Evolutionary conservation across 495 filamentous ascomycete species (phyloP).

Genomic region (Bryoglossum gracile): DNA sequence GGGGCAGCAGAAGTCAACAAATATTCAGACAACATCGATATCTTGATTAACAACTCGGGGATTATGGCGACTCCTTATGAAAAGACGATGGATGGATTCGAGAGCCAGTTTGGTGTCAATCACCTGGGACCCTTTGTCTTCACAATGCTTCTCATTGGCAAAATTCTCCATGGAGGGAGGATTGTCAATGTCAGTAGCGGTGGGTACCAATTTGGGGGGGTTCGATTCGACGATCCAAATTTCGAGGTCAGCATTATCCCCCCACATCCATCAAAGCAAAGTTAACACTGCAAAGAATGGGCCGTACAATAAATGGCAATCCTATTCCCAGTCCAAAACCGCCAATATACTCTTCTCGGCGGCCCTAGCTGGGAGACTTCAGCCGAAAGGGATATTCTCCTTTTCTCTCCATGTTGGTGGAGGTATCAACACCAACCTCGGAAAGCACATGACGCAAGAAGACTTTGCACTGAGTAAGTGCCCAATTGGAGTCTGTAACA

Average conservation of each 20-base stretch:
- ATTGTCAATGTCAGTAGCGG: slow-evolving; percentile 3
- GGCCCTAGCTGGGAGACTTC: slow-evolving; percentile 29
- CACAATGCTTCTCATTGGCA: slow-evolving; percentile 30
- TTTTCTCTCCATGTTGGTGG: neutral
- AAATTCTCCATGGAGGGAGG: slow-evolving; percentile 25
- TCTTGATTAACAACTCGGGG: slow-evolving; percentile 18
- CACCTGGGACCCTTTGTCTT: slow-evolving; percentile 42
- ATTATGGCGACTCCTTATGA: slow-evolving; percentile 16
- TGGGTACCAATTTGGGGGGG: neutral
- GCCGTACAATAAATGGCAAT: slow-evolving; percentile 20
- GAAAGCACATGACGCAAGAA: no score
- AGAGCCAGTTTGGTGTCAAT: slow-evolving; percentile 46
- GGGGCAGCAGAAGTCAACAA: neutral
- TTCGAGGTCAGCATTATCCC: neutral
- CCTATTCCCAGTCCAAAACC: slow-evolving; percentile 50
- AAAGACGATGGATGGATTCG: slow-evolving; percentile 27
- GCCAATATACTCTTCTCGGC: slow-evolving; percentile 49
- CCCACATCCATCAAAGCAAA: no score
- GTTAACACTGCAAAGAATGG: no score
- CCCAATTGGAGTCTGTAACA: no score
- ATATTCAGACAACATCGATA: slow-evolving; percentile 19
- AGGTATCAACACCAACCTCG: neutral
- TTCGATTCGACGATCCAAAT: neutral
- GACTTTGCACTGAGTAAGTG: no score
- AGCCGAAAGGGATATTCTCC: neutral